A percentile compares a stretch with the other conserved stretches of the same genome.
Evolutionary conservation across 768 basidiomycete genomes (phyloP).

Genomic region (Tulasnella sp.): DNA sequence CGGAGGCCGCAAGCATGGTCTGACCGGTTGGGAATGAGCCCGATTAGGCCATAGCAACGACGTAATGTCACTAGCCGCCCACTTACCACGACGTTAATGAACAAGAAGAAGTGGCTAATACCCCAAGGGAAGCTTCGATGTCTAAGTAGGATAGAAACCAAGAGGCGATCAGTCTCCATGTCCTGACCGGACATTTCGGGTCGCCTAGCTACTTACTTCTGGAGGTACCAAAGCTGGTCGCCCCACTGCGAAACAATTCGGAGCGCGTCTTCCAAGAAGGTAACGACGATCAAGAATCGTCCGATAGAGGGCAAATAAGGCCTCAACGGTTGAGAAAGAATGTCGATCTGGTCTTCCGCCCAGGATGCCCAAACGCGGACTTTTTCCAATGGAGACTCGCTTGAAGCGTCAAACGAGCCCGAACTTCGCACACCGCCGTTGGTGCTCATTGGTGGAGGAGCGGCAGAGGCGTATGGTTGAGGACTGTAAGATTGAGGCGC

Average conservation of each 20-base stretch:
- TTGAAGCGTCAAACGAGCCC: slow-evolving; percentile 25
- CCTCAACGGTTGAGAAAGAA: slow-evolving; percentile 86
- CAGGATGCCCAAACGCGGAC: slow-evolving; percentile 63
- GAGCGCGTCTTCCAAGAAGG: slow-evolving; percentile 94
- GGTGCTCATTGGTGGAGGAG: slow-evolving; percentile 26
- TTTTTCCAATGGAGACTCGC: slow-evolving; percentile 67
- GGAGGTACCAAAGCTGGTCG: slow-evolving; percentile 98
- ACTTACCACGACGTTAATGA: slow-evolving; percentile 86
- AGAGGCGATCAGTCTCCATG: slow-evolving; percentile 24
- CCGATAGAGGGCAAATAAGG: slow-evolving; percentile 94
- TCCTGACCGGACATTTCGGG: not conserved
- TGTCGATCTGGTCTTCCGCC: slow-evolving; percentile 89
- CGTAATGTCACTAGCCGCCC: not conserved
- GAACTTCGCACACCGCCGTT: slow-evolving; percentile 10
- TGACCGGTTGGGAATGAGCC: slow-evolving; percentile 35
- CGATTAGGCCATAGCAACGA: not conserved
- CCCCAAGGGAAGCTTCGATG: slow-evolving; percentile 96
- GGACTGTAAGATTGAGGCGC: slow-evolving; percentile 25
- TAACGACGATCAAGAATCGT: slow-evolving; percentile 94
- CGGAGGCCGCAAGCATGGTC: slow-evolving; percentile 86
- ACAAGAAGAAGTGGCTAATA: slow-evolving; percentile 85
- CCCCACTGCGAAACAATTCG: slow-evolving; percentile 91
- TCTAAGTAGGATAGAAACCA: slow-evolving; percentile 44
- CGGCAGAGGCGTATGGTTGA: slow-evolving; percentile 16
- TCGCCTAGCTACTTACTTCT: slow-evolving; percentile 59